phyloP scores from a whole-genome alignment of 1,284 basidiomycete genomes.

The Agaricales sp. region DNA sequence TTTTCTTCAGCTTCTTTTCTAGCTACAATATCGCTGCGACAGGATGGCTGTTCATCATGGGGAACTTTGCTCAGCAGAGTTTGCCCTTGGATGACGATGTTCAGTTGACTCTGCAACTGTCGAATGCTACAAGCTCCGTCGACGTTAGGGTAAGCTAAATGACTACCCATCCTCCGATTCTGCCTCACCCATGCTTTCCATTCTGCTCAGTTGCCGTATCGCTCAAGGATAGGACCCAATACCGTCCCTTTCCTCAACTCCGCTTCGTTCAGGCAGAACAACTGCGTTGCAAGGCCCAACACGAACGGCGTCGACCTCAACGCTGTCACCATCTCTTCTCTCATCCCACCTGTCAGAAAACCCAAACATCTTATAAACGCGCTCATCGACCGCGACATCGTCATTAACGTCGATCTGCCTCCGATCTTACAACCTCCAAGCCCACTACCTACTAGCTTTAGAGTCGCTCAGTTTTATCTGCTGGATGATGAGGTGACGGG shows the following conservation, averaged over 20 bases:
- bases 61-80: constrained; percentile 28
- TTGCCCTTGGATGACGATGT: constrained; percentile 26
- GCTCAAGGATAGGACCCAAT: constrained; percentile 22
- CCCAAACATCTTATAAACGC: constrained; percentile 1
- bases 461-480: constrained; percentile 45
- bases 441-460: constrained; percentile 33
- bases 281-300: constrained; percentile 23
- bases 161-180: not conserved
- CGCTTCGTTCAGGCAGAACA: constrained; percentile 22
- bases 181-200: not conserved
- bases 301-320: constrained; percentile 33
- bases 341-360: not conserved
- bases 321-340: not conserved
- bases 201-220: constrained; percentile 26
- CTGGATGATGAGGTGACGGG: constrained; percentile 45
- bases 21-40: constrained; percentile 21
- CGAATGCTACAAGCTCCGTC: not conserved
- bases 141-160: not conserved
- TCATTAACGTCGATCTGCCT: constrained; percentile 40
- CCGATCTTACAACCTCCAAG: constrained; percentile 30
- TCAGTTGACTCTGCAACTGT: constrained; percentile 12
- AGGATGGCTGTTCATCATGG: constrained; percentile 28
- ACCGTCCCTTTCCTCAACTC: constrained; percentile 23
- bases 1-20: constrained; percentile 25
- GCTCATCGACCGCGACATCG: constrained; percentile 14